Evolutionary conservation across 495 filamentous ascomycete species (phyloP), one percentile per base, ranked within the genome.

Genomic region (Viridothelium virens): DNA sequence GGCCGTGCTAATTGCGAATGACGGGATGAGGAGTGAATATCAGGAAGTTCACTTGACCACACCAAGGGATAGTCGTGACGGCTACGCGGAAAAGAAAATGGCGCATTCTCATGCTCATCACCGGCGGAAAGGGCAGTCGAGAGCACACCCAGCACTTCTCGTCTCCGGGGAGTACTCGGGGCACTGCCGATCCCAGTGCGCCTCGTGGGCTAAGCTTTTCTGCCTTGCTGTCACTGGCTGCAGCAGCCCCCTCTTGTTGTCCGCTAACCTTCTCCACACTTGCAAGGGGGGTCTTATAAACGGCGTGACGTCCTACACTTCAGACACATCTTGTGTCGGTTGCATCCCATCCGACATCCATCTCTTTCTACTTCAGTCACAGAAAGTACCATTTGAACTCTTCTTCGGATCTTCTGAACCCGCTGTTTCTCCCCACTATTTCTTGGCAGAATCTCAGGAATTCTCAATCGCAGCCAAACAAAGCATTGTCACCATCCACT

Each of bases 261-360:
- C 41, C 41, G 7, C 41, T 7, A 53, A 12, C 48, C 53, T 59
- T 59, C 53, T 59, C 53, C 53, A 59, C 53, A 59, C 31, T 34
- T 34, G 31, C 53, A 53, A 53, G 48, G 48, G 48, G 11, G 11
- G 1, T 7, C 18, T 59, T n/a, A 10, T 34, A 59, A 59, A 33
- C 25, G 53, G 25, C 53, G 53, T 59, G 53, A 59, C 53, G 53
- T 59, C 12, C 48, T 53, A 11, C 48, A 53, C 48, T 53, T 18
- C 10, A 53, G 16, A 53, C 48, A 18, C 48, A 16, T 11, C 48
- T 18, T 18, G 48, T 53, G 12, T 12, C 48, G 10, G 5, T 36
- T 59, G 7, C 10, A 10, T 34, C 14, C 2, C 7, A 11, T 36
- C 53, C 53, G 10, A n/a, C 5, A 14, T n/a, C 31, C 5, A 18